Evolutionary conservation across 2,329 filamentous ascomycete genomes (phyloP).

Genomic region (Fusarium musae): DNA sequence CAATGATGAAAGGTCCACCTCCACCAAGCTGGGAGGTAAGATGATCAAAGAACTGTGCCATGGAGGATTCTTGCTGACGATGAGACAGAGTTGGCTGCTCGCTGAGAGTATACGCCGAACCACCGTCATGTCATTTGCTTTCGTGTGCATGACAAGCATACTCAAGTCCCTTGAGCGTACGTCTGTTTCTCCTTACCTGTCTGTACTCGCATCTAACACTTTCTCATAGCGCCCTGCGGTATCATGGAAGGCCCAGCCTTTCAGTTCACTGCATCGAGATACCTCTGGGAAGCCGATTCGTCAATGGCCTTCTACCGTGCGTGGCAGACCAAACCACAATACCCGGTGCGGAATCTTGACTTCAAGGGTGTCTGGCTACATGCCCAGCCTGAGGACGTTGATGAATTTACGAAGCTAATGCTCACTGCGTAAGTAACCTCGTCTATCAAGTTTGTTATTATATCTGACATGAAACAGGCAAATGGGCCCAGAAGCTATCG

Average conservation of each 20-base stretch:
- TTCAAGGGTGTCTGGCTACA: constrained; percentile 53
- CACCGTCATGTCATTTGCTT: constrained; percentile 47
- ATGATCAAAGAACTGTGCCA: neutral
- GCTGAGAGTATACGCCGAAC: constrained; percentile 56
- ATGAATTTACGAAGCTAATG: constrained; percentile 54
- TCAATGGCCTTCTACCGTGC: constrained; percentile 56
- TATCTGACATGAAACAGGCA: constrained; percentile 42
- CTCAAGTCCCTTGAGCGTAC: constrained; percentile 49
- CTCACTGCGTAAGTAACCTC: constrained; percentile 50
- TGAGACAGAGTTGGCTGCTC: constrained; percentile 53
- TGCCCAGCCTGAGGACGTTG: constrained; percentile 51
- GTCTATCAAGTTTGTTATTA: neutral
- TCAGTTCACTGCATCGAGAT: constrained; percentile 53
- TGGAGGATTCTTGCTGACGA: neutral
- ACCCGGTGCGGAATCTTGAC: constrained; percentile 48
- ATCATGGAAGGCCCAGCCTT: constrained; percentile 24
- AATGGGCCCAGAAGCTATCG: constrained; percentile 50
- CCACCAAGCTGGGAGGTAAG: constrained; percentile 57
- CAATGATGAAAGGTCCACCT: constrained; percentile 45
- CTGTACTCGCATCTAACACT: neutral
- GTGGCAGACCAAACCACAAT: constrained; percentile 57
- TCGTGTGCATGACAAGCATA: constrained; percentile 50
- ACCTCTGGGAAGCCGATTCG: constrained; percentile 56
- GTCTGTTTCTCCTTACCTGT: constrained; percentile 10
- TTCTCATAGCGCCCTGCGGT: constrained; percentile 26